A percentile compares a stretch with the other conserved stretches of the same genome.
These are phyloP conservation scores for Lentinula lateritia DNA, from an alignment of 768 basidiomycete genomes.

Conservation along the genomic window DNA sequence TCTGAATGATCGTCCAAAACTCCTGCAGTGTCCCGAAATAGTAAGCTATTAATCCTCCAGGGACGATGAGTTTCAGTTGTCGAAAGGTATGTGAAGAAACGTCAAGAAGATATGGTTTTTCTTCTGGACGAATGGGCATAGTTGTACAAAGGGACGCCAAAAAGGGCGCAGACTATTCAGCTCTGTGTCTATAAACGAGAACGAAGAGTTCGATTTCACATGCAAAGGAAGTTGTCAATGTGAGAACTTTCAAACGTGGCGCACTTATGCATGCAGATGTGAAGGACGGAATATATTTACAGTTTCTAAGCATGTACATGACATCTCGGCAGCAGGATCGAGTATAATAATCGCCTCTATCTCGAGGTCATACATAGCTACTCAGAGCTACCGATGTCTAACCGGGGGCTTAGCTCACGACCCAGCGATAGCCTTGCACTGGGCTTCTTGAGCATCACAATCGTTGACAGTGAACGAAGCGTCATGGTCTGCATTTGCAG, in stretches of 20 bases:
- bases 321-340: no score
- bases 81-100: constrained; percentile 47
- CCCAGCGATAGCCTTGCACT: constrained; percentile 28
- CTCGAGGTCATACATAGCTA: no score
- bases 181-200: not conserved
- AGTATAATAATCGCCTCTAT: no score
- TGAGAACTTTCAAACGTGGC: not conserved
- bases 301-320: no score
- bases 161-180: not conserved
- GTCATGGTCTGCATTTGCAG: constrained; percentile 47
- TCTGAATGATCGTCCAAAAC: constrained; percentile 35
- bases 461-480: constrained; percentile 39
- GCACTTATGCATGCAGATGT: not conserved
- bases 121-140: not conserved
- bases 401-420: not conserved
- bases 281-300: not conserved
- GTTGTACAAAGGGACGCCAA: not conserved
- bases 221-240: not conserved
- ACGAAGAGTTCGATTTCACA: no score
- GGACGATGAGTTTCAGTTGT: constrained; percentile 73
- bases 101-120: not conserved
- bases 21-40: constrained; percentile 51
- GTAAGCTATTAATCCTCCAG: constrained; percentile 61
- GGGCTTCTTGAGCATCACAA: constrained; percentile 39
- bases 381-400: no score